Base-by-base conservation (phyloP, 768 basidiomycete genomes). In the Neoboletus magnificus region DNA sequence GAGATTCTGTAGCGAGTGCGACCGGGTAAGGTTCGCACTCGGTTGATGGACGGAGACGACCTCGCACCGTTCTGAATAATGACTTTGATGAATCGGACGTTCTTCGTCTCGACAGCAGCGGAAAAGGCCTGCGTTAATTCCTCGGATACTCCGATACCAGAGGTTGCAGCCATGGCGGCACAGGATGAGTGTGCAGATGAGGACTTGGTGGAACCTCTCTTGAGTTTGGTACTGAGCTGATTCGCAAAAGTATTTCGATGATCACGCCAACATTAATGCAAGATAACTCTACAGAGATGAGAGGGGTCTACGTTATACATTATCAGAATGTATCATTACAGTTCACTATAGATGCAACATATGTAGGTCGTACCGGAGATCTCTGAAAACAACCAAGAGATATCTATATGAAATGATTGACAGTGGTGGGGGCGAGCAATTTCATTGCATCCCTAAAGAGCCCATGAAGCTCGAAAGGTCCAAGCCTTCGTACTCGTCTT, bases 401-500 rank as follows among this genome's bases (percentile, higher is more conserved):
- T 4, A 55, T 64, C 58, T 53, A 16, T 40, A 32, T 54, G 52
- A 65, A 67, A 69, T 57, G 54, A 60, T 32, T 12, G 47, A 55
- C 39, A 23, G 10, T 30, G 30, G 44, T 33, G 30, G n/a, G 36
- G 23, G n/a, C 11, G 23, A 41, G 25, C 33, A 37, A 73, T 39
- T 56, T 62, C 39, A 82, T 23, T 66, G 45, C 72, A 80, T 78
- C 62, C 82, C 82, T 45, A 93, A 75, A n/a, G 91, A 90, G 55
- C 84, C 83, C 85, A 98, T 87, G 76, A 96, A 98, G 67, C 82
- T 86, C 42, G 88, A 84, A 55, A 98, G 74, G 63, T 95, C 92
- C 64, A 97, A 71, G 48, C 83, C 84, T 68, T 91, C 85, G 67
- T 97, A 98, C 73, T 98, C 96, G 52, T 95, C 91, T 67, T 96